These are phyloP conservation scores for Xylaria sp. DNA, from an alignment of 2,329 filamentous ascomycete genomes.

Conservation along the genomic window DNA sequence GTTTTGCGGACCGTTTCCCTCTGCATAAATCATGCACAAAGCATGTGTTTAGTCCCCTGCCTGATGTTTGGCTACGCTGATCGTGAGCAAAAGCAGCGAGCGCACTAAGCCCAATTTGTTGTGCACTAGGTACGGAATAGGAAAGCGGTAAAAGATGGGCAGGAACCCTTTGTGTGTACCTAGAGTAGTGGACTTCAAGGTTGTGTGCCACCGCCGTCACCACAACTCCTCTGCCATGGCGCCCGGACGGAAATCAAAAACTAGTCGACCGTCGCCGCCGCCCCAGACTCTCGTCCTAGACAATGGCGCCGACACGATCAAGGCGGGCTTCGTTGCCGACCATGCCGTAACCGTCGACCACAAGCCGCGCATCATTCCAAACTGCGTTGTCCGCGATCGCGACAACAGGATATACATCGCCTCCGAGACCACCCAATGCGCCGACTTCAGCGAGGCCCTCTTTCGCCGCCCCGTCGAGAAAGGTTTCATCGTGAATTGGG, in stretches of 20 bases:
- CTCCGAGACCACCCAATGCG: slow-evolving; percentile 77
- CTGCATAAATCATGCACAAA: too few species aligned
- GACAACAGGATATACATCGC: slow-evolving; percentile 80
- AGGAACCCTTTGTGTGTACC: too few species aligned
- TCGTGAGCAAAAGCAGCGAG: too few species aligned
- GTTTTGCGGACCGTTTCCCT: too few species aligned
- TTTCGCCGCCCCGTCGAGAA: slow-evolving; percentile 92
- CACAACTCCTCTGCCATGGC: too few species aligned
- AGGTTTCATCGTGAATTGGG: slow-evolving; percentile 96
- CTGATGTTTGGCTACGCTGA: too few species aligned
- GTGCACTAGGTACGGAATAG: too few species aligned
- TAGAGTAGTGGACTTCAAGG: not conserved
- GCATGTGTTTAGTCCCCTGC: too few species aligned
- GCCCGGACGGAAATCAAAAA: slow-evolving; percentile 55
- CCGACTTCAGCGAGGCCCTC: slow-evolving; percentile 85
- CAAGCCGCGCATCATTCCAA: slow-evolving; percentile 77
- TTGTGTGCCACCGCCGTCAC: too few species aligned
- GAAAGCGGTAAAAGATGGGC: too few species aligned
- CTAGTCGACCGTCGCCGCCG: slow-evolving; percentile 58
- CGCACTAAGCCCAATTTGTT: too few species aligned
- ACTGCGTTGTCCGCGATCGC: slow-evolving; percentile 85
- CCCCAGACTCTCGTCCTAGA: slow-evolving; percentile 82
- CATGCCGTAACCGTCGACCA: slow-evolving; percentile 47
- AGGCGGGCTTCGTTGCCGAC: slow-evolving; percentile 76
- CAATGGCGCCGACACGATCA: slow-evolving; percentile 90